phyloP scores from a whole-genome alignment of 192 early-diverging fungal species.

The Coemansia sp. region DNA sequence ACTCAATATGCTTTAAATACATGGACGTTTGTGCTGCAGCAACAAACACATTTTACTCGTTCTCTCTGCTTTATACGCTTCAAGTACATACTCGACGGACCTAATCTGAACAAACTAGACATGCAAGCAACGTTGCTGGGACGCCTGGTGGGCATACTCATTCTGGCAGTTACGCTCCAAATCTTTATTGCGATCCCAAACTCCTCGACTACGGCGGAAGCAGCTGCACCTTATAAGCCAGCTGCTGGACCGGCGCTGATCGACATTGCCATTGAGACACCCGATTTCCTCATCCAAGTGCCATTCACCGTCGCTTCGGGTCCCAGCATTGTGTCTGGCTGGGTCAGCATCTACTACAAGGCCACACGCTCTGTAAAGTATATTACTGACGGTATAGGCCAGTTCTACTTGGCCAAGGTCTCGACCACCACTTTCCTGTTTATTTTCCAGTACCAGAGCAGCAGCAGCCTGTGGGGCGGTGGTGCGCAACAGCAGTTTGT shows the following conservation, averaged over 20 bases:
- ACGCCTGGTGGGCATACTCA: not conserved
- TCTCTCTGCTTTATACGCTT: not conserved
- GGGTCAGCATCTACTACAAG: conserved; percentile 31
- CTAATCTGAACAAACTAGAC: not conserved
- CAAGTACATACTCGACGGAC: not conserved
- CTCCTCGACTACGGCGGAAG: not conserved
- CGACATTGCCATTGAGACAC: conserved; percentile 21
- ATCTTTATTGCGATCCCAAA: not conserved
- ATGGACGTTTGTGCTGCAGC: not conserved
- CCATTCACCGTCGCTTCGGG: conserved; percentile 35
- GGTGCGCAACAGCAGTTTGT: conserved; percentile 6
- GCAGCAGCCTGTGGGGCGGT: not conserved
- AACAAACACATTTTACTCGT: not conserved
- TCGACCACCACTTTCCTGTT: conserved; percentile 43
- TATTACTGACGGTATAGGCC: conserved; percentile 21
- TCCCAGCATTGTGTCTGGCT: conserved; percentile 21
- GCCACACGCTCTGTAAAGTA: conserved; percentile 37
- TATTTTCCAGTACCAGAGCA: conserved; percentile 28
- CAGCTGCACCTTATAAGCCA: not conserved
- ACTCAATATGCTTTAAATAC: not conserved
- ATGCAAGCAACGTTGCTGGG: not conserved
- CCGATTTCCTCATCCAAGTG: conserved; percentile 32
- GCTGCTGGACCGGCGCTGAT: conserved; percentile 11
- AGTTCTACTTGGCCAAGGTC: conserved; percentile 27
- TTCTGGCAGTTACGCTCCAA: not conserved